Evolutionary conservation across 805 yeast species (phyloP), one percentile per base, ranked within the genome.

Genomic region (Wickerhamomyces chambardii): DNA sequence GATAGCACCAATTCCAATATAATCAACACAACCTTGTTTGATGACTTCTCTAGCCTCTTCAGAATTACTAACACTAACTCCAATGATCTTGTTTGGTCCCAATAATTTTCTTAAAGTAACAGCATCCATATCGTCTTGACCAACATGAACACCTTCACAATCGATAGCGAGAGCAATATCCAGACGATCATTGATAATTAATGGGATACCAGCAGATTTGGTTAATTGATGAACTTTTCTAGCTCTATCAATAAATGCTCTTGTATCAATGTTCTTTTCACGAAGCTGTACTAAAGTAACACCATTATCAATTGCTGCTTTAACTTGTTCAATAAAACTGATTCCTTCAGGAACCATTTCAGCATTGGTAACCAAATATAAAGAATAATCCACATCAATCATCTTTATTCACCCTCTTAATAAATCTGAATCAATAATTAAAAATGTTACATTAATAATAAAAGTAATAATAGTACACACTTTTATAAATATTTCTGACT

Each of bases 111-210:
- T 58, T 1, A 75, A 92, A 28, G 67, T 46, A 2, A 47, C 45
- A 7, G 58, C 57, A 4, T 64, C 61, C 84, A 87, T 84, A 51
- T 87, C 97, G 35, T 79, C 87, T 55, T 87, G 96, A 1, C 97
- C 97, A 16, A 87, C 84, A 60, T 87, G 97, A 8, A 89, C 80
- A 26, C 95, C 95, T 43, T 85, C 95, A 2, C 95, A 95, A 45
- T 73, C 92, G 37, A 85, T 67, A 0, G 96, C 96, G 30, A 89
- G 59, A 0, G 95, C 96, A 11, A 89, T 85, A 51, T 87, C 97
- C 3, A 85, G 70, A 34, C 96, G 62, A 50, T 87, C 96, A 46
- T 87, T 85, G 50, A 87, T 86, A 25, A 87, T 73, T 44, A 87
- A 62, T 0, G 96, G 96, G 7, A 89, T 75, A 0, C 70, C 68